Percentiles rank a stretch among this genome's conserved stretches.
Evolutionary conservation across 2,329 filamentous ascomycete genomes (phyloP).

Genomic region (Pestalotiopsis sp.): DNA sequence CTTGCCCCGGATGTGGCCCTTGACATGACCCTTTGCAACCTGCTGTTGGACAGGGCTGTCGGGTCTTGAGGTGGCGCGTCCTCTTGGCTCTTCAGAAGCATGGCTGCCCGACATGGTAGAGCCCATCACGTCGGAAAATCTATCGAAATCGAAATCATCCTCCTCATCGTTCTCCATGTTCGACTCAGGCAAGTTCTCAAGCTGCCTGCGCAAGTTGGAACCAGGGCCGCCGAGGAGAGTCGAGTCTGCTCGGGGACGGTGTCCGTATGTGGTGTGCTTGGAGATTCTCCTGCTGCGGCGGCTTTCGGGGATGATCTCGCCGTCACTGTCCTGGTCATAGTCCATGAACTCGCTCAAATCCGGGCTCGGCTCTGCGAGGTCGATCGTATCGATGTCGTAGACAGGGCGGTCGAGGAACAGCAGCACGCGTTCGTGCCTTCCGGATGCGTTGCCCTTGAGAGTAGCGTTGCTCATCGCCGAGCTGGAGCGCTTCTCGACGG

Average conservation of each 20-base stretch:
- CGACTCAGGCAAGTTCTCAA: slow-evolving; percentile 16
- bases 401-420: slow-evolving; percentile 34
- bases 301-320: slow-evolving; percentile 18
- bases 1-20: slow-evolving; percentile 26
- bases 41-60: slow-evolving; percentile 32
- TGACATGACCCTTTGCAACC: slow-evolving; percentile 20
- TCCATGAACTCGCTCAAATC: slow-evolving; percentile 18
- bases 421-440: slow-evolving; percentile 29
- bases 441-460: not conserved
- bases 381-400: slow-evolving; percentile 25
- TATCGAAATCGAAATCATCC: slow-evolving; percentile 22
- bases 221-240: not conserved
- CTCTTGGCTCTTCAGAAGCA: slow-evolving; percentile 24
- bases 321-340: slow-evolving; percentile 29
- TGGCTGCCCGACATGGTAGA: not conserved
- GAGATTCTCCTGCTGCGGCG: slow-evolving; percentile 12
- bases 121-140: slow-evolving; percentile 18
- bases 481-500: not conserved
- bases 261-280: not conserved
- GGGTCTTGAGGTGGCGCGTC: slow-evolving; percentile 36
- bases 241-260: slow-evolving; percentile 4
- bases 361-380: slow-evolving; percentile 27
- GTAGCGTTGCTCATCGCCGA: slow-evolving; percentile 5
- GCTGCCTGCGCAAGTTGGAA: slow-evolving; percentile 9
- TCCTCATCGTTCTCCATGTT: slow-evolving; percentile 23